Evolutionary conservation across 768 basidiomycete species (phyloP), one percentile per base, ranked within the genome.

Genomic region (Tricholoma terreum): DNA sequence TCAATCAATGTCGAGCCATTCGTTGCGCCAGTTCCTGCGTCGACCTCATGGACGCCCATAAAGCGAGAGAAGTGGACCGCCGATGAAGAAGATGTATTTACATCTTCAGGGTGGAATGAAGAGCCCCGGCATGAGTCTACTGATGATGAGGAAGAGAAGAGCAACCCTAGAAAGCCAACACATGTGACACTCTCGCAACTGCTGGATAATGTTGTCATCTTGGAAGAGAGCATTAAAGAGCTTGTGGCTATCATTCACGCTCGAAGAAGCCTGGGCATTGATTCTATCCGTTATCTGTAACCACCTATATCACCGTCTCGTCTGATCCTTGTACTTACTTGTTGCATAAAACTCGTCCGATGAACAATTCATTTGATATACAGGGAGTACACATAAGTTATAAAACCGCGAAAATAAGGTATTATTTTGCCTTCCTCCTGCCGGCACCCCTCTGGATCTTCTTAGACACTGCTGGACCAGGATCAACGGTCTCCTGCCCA

Each of bases 161-260:
- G 11, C 15, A 67, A 68, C 59, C 59, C 63, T 51, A 63, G 67
- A 50, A 74, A 69, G 31, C 55, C 68, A 12, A 69, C 72, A 14
- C 77, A 70, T 17, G 80, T 95, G 24, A 92, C 90, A 7, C 76
- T 98, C 52, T 94, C 92, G 45, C 86, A 83, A 60, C 69, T 98
- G 55, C 74, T 98, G 69, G 96, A 98, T 69, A 98, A 98, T 67
- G 89, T 95, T 30, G 94, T 98, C 30, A 86, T 98, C 38, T 69
- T 98, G 60, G 96, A 98, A 72, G 96, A 98, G 71, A 89, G 87
- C 59, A 89, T 98, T 67, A 98, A 98, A 74, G 96, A 98, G 71
- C 75, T 94, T 33, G 85, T 85, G 12, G 90, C 92, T 12, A 87
- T 94, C 61, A 83, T 94, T 52, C 87, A 92, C 71, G 92, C 90